phyloP scores from a whole-genome alignment of 352 stramenopile species.

The Globisporangium iwayamae region DNA sequence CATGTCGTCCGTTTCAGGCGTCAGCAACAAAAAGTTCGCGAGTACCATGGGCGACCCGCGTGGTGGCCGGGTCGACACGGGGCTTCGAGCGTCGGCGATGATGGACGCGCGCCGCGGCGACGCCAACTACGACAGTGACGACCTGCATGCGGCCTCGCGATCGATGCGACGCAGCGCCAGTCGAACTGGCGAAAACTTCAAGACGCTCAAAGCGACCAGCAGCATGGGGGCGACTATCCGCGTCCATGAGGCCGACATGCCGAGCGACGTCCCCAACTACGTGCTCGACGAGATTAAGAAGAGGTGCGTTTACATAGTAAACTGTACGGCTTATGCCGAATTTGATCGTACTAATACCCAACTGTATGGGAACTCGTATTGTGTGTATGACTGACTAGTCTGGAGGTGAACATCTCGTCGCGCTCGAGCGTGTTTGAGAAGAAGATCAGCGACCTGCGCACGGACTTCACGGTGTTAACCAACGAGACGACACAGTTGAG shows the following conservation, averaged over 20 bases:
- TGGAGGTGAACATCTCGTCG: slow-evolving; percentile 61
- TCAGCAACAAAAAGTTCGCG: slow-evolving; percentile 5
- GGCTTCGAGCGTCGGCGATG: slow-evolving; percentile 2
- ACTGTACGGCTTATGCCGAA: neutral
- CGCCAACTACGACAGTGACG: slow-evolving; percentile 10
- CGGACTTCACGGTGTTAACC: slow-evolving; percentile 49
- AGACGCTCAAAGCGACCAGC: slow-evolving; percentile 12
- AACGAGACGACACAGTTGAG: slow-evolving; percentile 36
- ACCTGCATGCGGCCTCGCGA: slow-evolving; percentile 4
- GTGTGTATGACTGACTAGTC: slow-evolving; percentile 14
- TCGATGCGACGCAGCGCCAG: slow-evolving; percentile 6
- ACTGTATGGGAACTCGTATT: neutral
- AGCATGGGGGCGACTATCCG: slow-evolving; percentile 28
- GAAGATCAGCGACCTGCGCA: slow-evolving; percentile 53
- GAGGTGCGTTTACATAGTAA: slow-evolving; percentile 10
- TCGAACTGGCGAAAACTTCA: slow-evolving; percentile 1
- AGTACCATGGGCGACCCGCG: neutral
- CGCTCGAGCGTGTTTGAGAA: slow-evolving; percentile 60
- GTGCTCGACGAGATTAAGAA: slow-evolving; percentile 59
- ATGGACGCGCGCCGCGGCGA: slow-evolving; percentile 4
- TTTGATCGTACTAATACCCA: neutral
- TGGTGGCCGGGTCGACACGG: neutral
- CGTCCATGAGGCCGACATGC: slow-evolving; percentile 39
- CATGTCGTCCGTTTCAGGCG: slow-evolving; percentile 9
- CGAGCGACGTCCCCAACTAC: slow-evolving; percentile 40